These are phyloP conservation scores for Gossypium arboreum DNA, from an alignment of 345 rosid genomes.

Conservation along the genomic window DNA sequence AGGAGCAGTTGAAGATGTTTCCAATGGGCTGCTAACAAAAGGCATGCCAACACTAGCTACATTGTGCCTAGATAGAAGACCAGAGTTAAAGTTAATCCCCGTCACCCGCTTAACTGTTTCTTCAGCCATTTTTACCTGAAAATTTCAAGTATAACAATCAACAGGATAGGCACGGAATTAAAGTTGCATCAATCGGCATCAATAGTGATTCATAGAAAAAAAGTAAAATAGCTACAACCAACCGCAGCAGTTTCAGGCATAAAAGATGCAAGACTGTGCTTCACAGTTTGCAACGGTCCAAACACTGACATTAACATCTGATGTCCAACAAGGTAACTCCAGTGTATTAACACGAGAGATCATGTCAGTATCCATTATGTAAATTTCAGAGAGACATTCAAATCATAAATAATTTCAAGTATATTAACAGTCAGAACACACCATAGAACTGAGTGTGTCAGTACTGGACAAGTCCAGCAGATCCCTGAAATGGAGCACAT, in stretches of 20 bases:
- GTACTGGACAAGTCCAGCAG: constrained; percentile 10
- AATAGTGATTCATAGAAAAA: neutral
- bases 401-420: neutral
- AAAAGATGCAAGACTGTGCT: constrained; percentile 3
- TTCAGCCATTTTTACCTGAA: constrained; percentile 98
- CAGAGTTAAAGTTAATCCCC: constrained; percentile 50
- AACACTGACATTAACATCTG: neutral
- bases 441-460: constrained; percentile 6
- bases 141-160: constrained; percentile 20
- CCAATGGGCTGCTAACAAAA: constrained; percentile 29
- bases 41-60: constrained; percentile 39
- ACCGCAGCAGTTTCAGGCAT: neutral
- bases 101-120: constrained; percentile 87
- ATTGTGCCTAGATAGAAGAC: constrained; percentile 47
- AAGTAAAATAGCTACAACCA: neutral
- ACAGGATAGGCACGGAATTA: constrained; percentile 12
- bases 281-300: constrained; percentile 2
- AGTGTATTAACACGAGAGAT: constrained; percentile 2
- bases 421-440: constrained; percentile 8
- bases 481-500: neutral
- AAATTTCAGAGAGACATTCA: neutral
- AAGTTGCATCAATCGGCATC: constrained; percentile 12
- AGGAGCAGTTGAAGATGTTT: constrained; percentile 23
- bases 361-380: neutral
- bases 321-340: neutral